Conservation (phyloP, 1,139 yeast species). For the Hanseniaspora uvarum region DNA sequence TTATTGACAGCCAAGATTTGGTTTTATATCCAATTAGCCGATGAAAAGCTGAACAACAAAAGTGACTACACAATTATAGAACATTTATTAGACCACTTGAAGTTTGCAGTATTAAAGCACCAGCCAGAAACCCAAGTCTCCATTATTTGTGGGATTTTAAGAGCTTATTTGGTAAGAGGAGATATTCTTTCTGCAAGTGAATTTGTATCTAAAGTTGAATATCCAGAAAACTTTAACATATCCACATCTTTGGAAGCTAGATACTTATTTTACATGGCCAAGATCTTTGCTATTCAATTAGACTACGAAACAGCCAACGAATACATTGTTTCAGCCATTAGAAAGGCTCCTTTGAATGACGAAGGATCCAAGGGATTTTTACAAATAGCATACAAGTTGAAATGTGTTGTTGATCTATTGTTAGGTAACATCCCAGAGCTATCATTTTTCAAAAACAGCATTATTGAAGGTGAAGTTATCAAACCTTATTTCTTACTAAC, state of each 20-base stretch:
- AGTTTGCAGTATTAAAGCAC: constrained; percentile 86
- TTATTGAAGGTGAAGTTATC: constrained; percentile 44
- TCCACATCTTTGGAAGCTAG: constrained; percentile 87
- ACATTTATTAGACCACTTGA: constrained; percentile 58
- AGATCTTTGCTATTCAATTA: constrained; percentile 82
- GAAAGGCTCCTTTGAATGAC: constrained; percentile 89
- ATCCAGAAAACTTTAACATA: constrained; percentile 58
- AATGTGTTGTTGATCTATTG: constrained; percentile 76
- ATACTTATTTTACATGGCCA: constrained; percentile 79
- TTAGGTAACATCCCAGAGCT: constrained; percentile 98
- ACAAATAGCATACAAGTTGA: constrained; percentile 82
- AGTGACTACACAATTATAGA: constrained; percentile 47
- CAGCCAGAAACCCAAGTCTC: constrained; percentile 88
- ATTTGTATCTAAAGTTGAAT: constrained; percentile 77
- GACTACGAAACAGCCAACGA: constrained; percentile 89
- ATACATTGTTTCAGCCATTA: constrained; percentile 79
- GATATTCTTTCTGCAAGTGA: constrained; percentile 83
- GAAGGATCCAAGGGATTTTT: constrained; percentile 74
- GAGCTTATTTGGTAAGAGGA: constrained; percentile 68
- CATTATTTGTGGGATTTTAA: constrained; percentile 67
- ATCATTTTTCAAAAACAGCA: constrained; percentile 59
- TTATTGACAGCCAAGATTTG: constrained; percentile 81
- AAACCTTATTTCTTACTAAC: constrained; percentile 80
- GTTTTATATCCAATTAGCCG: constrained; percentile 79
- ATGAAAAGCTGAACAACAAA: constrained; percentile 51